Conservation (phyloP, 2,329 filamentous ascomycete species). For the Aureobasidium subglaciale region DNA sequence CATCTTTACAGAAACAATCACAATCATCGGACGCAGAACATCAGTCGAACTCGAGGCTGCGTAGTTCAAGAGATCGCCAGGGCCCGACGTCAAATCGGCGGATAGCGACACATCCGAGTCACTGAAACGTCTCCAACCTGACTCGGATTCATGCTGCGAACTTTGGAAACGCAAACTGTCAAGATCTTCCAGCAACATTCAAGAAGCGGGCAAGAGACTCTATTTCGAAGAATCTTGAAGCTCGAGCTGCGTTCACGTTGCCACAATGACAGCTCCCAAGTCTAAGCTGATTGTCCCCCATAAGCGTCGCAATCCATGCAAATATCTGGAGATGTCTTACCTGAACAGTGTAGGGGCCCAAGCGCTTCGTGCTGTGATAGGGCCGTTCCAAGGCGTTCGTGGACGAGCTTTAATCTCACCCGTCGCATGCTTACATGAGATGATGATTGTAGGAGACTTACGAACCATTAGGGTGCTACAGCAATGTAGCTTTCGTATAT, state of each 20-base stretch:
- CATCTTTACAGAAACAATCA: neutral
- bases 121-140: neutral
- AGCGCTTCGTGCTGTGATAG: neutral
- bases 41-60: neutral
- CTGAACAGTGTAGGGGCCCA: neutral
- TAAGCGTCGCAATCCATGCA: slow-evolving; percentile 6
- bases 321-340: slow-evolving; percentile 11
- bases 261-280: neutral
- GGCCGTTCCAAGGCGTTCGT: neutral
- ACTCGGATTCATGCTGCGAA: neutral
- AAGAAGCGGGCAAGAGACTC: neutral
- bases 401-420: neutral
- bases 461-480: slow-evolving; percentile 1
- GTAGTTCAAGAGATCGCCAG: neutral
- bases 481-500: neutral
- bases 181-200: neutral
- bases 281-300: neutral
- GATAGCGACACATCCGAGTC: slow-evolving; percentile 1
- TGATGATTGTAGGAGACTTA: neutral
- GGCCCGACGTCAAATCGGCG: neutral
- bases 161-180: neutral
- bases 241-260: neutral
- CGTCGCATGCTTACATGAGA: neutral
- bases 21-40: neutral
- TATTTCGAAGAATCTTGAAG: neutral